These are phyloP conservation scores for Solanum corneliomulleri DNA, from an alignment of 257 asterid species.

Conservation along the genomic window DNA sequence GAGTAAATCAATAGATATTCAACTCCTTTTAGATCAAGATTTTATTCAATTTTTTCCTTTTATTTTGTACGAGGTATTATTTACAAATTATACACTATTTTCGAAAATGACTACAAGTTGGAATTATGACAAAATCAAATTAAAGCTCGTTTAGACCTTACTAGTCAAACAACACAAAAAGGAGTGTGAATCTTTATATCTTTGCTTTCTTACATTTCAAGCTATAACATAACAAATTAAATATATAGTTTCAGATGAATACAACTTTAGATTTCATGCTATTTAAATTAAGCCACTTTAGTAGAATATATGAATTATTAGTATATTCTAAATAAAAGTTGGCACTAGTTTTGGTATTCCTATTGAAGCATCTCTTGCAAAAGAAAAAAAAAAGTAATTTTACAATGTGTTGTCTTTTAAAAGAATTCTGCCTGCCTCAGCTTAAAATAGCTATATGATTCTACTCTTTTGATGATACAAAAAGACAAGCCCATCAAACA, in stretches of 20 bases:
- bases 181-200: neutral
- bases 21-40: neutral
- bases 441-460: neutral
- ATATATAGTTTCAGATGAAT: neutral
- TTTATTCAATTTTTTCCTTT: neutral
- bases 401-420: constrained; percentile 2
- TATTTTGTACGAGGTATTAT: neutral
- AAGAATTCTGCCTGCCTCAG: neutral
- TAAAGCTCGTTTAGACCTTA: neutral
- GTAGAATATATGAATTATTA: neutral
- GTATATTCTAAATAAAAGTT: neutral
- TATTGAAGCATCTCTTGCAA: constrained; percentile 20
- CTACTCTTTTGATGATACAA: neutral
- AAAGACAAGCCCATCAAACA: neutral
- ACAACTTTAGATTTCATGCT: neutral
- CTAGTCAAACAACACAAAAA: neutral
- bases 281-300: neutral
- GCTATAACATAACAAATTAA: neutral
- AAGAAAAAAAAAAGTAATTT: neutral
- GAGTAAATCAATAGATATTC: neutral
- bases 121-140: neutral
- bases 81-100: neutral
- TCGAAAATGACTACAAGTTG: neutral
- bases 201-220: neutral
- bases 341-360: neutral